Evolutionary conservation across 257 asterid genomes (phyloP).

Genomic region (Pogostemon cablin): DNA sequence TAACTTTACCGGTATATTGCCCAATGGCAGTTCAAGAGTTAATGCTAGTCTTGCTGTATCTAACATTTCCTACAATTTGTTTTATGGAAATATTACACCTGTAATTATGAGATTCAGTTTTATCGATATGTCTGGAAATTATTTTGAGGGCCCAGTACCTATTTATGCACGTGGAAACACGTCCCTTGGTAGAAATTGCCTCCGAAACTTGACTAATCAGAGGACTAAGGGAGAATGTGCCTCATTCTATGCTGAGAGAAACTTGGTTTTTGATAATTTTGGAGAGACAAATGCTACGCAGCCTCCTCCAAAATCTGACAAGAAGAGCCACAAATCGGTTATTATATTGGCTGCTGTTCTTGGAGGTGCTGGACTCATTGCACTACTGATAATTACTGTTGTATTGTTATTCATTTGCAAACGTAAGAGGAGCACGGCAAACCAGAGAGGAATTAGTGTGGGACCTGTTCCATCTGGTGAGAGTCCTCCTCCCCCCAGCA

Average conservation of each 20-base stretch:
- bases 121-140: constrained; percentile 70
- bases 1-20: constrained; percentile 75
- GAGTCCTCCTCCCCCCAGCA: constrained; percentile 56
- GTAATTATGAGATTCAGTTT: constrained; percentile 53
- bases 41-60: constrained; percentile 44
- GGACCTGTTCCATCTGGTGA: constrained; percentile 70
- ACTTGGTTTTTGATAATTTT: constrained; percentile 74
- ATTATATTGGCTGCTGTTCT: constrained; percentile 75
- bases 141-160: constrained; percentile 77
- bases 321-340: constrained; percentile 41
- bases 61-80: constrained; percentile 67
- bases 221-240: constrained; percentile 63
- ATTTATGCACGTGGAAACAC: constrained; percentile 50
- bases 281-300: constrained; percentile 56
- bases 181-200: constrained; percentile 60
- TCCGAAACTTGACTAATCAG: constrained; percentile 56
- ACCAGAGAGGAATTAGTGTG: constrained; percentile 61
- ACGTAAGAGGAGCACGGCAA: constrained; percentile 57
- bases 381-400: constrained; percentile 43
- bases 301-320: constrained; percentile 48
- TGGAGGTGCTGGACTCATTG: constrained; percentile 67
- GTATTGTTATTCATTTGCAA: constrained; percentile 52
- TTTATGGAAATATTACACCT: constrained; percentile 74
- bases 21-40: constrained; percentile 42
- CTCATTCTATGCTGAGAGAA: constrained; percentile 68